Conservation (phyloP, 352 stramenopile genomes). For the Globisporangium nodosum region DNA sequence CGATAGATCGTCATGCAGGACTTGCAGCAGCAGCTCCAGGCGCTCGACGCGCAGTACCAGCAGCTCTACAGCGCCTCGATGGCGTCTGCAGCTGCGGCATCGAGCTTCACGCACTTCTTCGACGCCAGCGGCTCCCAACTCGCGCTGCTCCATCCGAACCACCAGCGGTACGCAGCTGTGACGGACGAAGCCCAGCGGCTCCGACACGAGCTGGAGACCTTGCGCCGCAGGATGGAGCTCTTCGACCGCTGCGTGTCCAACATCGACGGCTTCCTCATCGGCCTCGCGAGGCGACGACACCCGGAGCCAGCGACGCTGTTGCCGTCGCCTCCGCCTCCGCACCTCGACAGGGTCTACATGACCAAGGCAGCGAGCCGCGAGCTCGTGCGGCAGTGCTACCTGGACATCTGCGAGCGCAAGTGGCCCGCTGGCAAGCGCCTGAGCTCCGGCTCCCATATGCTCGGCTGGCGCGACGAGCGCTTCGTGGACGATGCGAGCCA, state of each 20-base stretch:
- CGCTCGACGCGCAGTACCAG: conserved; percentile 6
- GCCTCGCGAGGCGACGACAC: background rate
- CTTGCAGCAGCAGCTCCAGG: conserved; percentile 5
- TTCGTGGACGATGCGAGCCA: conserved; percentile 33
- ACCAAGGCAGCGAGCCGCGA: conserved; percentile 27
- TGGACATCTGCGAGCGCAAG: conserved; percentile 33
- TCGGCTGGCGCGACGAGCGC: conserved; percentile 46
- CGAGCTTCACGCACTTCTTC: background rate
- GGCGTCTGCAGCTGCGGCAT: too few relatives aligned
- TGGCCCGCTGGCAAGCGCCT: conserved; percentile 28
- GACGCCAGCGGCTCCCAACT: background rate
- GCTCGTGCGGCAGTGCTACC: conserved; percentile 46
- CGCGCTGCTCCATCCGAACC: background rate
- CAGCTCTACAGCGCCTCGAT: background rate
- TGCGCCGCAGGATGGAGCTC: conserved; percentile 6
- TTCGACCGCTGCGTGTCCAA: conserved; percentile 14
- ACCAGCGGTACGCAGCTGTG: conserved; percentile 4
- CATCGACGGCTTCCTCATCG: conserved; percentile 13
- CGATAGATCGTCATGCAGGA: conserved; percentile 2
- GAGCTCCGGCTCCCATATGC: conserved; percentile 33
- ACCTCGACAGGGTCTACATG: conserved; percentile 5
- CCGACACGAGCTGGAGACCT: conserved; percentile 1
- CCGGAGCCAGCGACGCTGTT: background rate
- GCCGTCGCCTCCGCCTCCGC: background rate
- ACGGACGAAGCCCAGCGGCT: conserved; percentile 5